Conservation (phyloP, 306 rosid species). For the Rosa multiflora region DNA sequence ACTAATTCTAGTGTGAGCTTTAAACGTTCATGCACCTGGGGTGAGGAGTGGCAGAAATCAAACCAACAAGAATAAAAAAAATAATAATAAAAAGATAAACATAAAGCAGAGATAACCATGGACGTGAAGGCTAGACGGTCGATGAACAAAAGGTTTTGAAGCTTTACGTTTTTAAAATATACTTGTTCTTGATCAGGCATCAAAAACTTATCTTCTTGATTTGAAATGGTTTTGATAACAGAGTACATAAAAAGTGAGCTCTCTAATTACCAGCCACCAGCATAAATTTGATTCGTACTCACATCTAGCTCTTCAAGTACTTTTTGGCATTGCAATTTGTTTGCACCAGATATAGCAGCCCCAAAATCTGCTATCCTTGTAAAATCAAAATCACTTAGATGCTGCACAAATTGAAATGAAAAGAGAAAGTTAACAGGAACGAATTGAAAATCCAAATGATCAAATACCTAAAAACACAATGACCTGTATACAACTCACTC, state of each 20-base stretch:
- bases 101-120: slow-evolving; percentile 1
- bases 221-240: neutral
- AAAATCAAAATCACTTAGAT: slow-evolving; percentile 68
- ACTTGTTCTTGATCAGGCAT: neutral
- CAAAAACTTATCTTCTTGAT: neutral
- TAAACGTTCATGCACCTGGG: slow-evolving; percentile 79
- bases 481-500: neutral
- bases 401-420: slow-evolving; percentile 45
- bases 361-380: slow-evolving; percentile 90
- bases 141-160: neutral
- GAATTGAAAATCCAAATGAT: neutral
- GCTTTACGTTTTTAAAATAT: slow-evolving; percentile 9
- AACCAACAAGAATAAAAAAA: neutral
- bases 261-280: slow-evolving; percentile 23
- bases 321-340: slow-evolving; percentile 77
- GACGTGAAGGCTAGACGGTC: slow-evolving; percentile 4
- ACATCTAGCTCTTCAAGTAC: slow-evolving; percentile 94
- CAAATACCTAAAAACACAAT: neutral
- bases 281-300: slow-evolving; percentile 33
- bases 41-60: slow-evolving; percentile 8
- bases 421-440: neutral
- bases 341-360: slow-evolving; percentile 89
- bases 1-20: slow-evolving; percentile 87
- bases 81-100: neutral
- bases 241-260: slow-evolving; percentile 17